Evolutionary conservation across 768 basidiomycete species (phyloP).

Genomic region (Pulveroboletus frians): DNA sequence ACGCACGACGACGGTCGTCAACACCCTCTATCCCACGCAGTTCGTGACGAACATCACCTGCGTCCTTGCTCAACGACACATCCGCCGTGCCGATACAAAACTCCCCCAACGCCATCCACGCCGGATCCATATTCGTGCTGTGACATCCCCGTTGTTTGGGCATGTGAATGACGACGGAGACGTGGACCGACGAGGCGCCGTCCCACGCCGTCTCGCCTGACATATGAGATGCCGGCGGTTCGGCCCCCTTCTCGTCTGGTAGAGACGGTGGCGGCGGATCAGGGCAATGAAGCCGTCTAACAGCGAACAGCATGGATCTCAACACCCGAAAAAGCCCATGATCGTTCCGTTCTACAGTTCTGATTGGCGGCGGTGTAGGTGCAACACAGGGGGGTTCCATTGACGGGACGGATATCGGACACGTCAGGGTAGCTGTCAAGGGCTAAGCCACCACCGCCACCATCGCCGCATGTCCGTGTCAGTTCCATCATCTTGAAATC

Average conservation of each 20-base stretch:
- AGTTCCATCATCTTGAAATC: not conserved
- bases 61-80: conserved; percentile 13
- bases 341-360: not conserved
- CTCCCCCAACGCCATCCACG: conserved; percentile 32
- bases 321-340: not conserved
- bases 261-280: not conserved
- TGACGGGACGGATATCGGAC: not conserved
- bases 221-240: not conserved
- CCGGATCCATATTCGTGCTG: not conserved
- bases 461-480: not conserved
- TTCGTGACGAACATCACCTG: too few relatives aligned
- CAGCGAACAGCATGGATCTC: not conserved
- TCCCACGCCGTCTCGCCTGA: conserved; percentile 1
- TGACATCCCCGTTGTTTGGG: conserved; percentile 22
- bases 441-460: conserved; percentile 13
- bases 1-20: too few relatives aligned
- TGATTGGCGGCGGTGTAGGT: not conserved
- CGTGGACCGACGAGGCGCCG: conserved; percentile 26
- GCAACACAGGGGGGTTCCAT: not conserved
- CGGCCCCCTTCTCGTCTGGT: not conserved
- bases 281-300: conserved; percentile 5
- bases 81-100: conserved; percentile 26
- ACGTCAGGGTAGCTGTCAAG: conserved; percentile 18
- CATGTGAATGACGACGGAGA: conserved; percentile 41
- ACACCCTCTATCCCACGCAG: too few relatives aligned